Evolutionary conservation across 768 basidiomycete species (phyloP).

Genomic region (Boletus bicolor): DNA sequence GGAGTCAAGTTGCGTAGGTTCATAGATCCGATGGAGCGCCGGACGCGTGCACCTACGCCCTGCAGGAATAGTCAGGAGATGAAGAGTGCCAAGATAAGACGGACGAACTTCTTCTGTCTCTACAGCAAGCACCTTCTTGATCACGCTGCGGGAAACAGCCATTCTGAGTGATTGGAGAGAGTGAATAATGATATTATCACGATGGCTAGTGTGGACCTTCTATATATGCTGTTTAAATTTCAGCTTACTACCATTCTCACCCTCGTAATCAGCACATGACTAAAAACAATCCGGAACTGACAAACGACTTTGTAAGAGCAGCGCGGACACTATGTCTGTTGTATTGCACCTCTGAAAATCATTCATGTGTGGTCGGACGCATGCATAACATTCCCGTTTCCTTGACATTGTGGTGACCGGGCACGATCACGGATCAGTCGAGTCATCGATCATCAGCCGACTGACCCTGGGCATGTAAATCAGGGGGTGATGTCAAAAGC

Average conservation of each 20-base stretch:
- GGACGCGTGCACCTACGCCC: conserved; percentile 81
- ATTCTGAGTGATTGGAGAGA: conserved; percentile 20
- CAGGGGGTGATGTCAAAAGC: too few species aligned
- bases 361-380: too few species aligned
- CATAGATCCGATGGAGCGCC: conserved; percentile 80
- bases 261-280: conserved; percentile 6
- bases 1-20: conserved; percentile 79
- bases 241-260: background rate
- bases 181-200: too few species aligned
- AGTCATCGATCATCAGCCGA: too few species aligned
- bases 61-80: conserved; percentile 22
- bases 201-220: background rate
- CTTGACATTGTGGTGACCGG: too few species aligned
- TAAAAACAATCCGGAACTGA: background rate
- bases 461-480: too few species aligned
- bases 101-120: conserved; percentile 63
- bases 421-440: too few species aligned
- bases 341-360: too few species aligned
- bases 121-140: conserved; percentile 73
- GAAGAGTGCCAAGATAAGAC: background rate
- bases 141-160: conserved; percentile 57
- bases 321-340: too few species aligned
- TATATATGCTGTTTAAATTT: background rate
- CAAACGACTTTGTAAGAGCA: too few species aligned
- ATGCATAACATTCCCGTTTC: too few species aligned